Evolutionary conservation across 371 early-diverging fungal species (phyloP), one percentile per base, ranked within the genome.

Genomic region (Rhizopus arrhizus): DNA sequence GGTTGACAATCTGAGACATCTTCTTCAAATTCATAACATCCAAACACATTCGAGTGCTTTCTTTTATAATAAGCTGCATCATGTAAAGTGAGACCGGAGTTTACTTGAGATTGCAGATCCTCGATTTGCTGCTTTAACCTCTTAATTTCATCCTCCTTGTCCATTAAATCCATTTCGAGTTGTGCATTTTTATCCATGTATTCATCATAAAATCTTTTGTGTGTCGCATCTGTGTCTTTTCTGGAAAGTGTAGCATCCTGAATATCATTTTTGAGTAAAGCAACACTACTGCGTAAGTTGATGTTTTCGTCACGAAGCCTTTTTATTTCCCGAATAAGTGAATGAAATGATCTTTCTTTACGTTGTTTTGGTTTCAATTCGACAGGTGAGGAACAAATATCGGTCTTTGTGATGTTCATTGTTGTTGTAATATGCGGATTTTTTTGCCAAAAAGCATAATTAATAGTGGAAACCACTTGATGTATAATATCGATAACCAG

Each of bases 231-330:
- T 9, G 74, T 61, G 4, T 74, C 69, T 34, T 66, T 59, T 6
- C 81, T 74, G 29, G 74, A 66, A 16, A 75, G 51, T 8, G 67
- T 56, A 38, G 70, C 71, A 38, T 69, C 62, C 12, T 71, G 68
- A 2, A 81, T 49, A 35, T 81, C 81, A 29, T 72, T 65, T 38
- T 71, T 71, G 11, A 78, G 58, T 0, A 78, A 56, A 38, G 70
- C 58, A 8, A 81, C 73, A 35, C 67, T 75, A 7, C 57, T 59
- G 32, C 57, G 58, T 9, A 81, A 59, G 11, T 58, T 55, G 3
- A 55, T 58, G 49, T 81, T 81, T 56, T 81, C 81, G 11, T 68
- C 62, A 7, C 75, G 70, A 32, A 81, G 57, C 6, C 76, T 70
- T 36, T 73, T 69, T 12, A 81, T 70, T 62, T 81, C 76, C 38